Conservation (phyloP, 2,329 filamentous ascomycete genomes). For the Penicillium sp. region DNA sequence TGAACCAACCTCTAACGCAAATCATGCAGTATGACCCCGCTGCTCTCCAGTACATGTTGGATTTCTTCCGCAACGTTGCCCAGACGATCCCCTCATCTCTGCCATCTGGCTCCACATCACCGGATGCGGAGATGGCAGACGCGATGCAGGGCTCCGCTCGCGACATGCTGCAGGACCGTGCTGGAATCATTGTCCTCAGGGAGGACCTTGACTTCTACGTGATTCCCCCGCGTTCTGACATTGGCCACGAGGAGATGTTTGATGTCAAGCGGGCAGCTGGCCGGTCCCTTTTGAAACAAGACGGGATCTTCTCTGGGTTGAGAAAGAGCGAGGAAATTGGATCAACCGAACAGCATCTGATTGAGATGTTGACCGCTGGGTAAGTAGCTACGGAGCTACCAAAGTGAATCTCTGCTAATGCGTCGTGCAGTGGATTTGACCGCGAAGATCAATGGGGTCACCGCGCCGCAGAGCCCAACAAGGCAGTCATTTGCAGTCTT, state of each 20-base stretch:
- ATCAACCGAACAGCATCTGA: constrained; percentile 95
- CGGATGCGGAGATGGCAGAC: constrained; percentile 65
- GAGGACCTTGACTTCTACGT: constrained; percentile 98
- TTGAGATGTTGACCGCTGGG: constrained; percentile 99
- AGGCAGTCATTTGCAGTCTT: constrained; percentile 96
- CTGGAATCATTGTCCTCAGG: constrained; percentile 93
- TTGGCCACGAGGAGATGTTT: constrained; percentile 87
- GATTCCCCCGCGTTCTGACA: constrained; percentile 83
- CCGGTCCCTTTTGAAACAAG: constrained; percentile 79
- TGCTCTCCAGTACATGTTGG: constrained; percentile 97
- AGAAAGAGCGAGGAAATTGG: constrained; percentile 94
- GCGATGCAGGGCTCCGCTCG: constrained; percentile 69
- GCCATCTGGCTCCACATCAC: constrained; percentile 65
- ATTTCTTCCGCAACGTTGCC: constrained; percentile 94
- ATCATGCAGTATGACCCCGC: constrained; percentile 82
- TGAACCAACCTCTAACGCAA: constrained; percentile 2
- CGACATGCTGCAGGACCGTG: constrained; percentile 81
- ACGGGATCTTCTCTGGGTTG: constrained; percentile 93
- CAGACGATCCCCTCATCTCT: constrained; percentile 80
- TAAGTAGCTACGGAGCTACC: constrained; percentile 50
- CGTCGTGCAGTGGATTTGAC: constrained; percentile 76
- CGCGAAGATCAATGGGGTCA: constrained; percentile 95
- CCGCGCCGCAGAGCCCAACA: constrained; percentile 95
- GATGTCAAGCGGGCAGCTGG: constrained; percentile 93
- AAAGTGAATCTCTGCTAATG: constrained; percentile 15